Evolutionary conservation across 768 basidiomycete species (phyloP).

Genomic region (Mycena crocata): DNA sequence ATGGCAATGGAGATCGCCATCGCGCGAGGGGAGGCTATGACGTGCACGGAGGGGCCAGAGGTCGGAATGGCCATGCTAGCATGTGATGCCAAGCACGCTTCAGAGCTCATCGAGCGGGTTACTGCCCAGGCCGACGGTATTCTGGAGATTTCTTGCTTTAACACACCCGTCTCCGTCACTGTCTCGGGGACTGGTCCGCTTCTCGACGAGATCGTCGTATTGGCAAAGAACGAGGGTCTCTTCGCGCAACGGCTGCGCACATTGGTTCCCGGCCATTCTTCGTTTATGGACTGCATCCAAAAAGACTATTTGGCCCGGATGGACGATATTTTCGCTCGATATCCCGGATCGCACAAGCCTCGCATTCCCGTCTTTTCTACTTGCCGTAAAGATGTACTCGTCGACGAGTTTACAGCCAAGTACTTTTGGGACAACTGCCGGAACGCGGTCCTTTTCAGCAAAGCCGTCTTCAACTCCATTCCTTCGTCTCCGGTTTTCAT

Average conservation of each 20-base stretch:
- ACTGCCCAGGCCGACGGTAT: background rate
- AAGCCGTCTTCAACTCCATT: background rate
- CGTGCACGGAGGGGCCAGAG: slow-evolving; percentile 23
- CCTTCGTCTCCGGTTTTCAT: slow-evolving; percentile 4
- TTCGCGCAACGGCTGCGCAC: slow-evolving; percentile 43
- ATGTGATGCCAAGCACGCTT: slow-evolving; percentile 31
- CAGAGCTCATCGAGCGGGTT: background rate
- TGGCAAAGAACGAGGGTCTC: slow-evolving; percentile 34
- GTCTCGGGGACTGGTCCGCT: slow-evolving; percentile 37
- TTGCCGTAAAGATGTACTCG: background rate
- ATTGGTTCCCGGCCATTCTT: slow-evolving; percentile 42
- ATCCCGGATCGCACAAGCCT: slow-evolving; percentile 11
- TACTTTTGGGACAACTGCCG: slow-evolving; percentile 21
- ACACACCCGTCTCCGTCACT: slow-evolving; percentile 42
- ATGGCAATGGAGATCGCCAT: slow-evolving; percentile 48
- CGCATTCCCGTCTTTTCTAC: slow-evolving; percentile 14
- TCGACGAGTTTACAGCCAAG: background rate
- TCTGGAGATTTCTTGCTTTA: slow-evolving; percentile 45
- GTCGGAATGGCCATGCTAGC: slow-evolving; percentile 46
- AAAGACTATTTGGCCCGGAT: slow-evolving; percentile 4
- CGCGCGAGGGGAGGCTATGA: slow-evolving; percentile 44
- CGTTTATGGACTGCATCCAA: slow-evolving; percentile 42
- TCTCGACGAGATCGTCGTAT: slow-evolving; percentile 35
- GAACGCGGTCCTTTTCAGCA: slow-evolving; percentile 6
- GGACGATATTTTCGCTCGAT: slow-evolving; percentile 11